Conservation (phyloP, 345 rosid species). For the Eucalyptus cladocalyx region DNA sequence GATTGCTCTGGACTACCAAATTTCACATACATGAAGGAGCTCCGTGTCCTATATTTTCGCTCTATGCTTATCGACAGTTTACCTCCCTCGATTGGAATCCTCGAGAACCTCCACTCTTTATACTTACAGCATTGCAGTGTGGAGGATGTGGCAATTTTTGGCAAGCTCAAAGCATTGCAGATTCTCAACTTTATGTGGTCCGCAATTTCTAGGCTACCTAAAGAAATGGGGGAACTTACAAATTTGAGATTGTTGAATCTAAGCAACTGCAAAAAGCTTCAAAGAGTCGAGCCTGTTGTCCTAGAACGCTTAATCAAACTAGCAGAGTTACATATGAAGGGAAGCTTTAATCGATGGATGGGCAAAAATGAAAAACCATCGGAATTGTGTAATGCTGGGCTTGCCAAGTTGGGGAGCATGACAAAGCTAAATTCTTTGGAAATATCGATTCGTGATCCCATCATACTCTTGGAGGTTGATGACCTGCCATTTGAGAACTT, state of each 20-base stretch:
- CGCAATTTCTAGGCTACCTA: fast-evolving
- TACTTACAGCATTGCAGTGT: fast-evolving
- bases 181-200: fast-evolving
- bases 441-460: too few species aligned
- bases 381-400: too few species aligned
- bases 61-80: fast-evolving
- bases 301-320: fast-evolving
- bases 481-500: too few species aligned
- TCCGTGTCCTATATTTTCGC: not conserved
- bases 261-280: fast-evolving
- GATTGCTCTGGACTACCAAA: not conserved
- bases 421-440: too few species aligned
- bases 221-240: fast-evolving
- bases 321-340: too few species aligned
- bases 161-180: not conserved
- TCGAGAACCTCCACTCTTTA: not conserved
- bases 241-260: too few species aligned
- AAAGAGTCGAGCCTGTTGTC: fast-evolving
- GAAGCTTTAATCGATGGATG: too few species aligned
- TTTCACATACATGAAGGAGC: not conserved
- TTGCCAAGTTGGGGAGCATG: too few species aligned
- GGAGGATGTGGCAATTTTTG: not conserved
- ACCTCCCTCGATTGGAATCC: fast-evolving
- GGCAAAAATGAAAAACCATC: too few species aligned
- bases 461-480: too few species aligned